Base-by-base conservation (phyloP, 225 moss, liverwort and hornwort species). In the Polytrichum formosum region DNA sequence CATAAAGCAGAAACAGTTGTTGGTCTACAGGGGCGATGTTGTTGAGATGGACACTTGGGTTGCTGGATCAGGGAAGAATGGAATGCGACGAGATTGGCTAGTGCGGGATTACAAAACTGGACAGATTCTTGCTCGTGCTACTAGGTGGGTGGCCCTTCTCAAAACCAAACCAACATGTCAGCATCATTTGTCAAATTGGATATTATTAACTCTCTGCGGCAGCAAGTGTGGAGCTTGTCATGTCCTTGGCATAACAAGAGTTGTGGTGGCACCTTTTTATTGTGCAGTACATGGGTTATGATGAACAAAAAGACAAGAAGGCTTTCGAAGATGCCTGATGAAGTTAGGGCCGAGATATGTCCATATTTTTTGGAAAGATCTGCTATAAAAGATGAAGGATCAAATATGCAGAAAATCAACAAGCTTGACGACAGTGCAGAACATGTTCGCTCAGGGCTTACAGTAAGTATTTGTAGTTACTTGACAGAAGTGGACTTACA, bases 11-110 rank as follows among this genome's bases (percentile, higher is more conserved):
- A 10, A 13, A 13, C 46, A 46, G 46, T 46, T 46, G 13, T 13
- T 54, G 64, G 54, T 68, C 61, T 62, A 29, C 84, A 95, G 95
- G 95, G 95, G 95, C 2, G 89, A 95, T 79, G 88, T 87, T 54
- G 83, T 95, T 23, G 92, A 92, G 84, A 91, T 92, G 73, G 95
- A 92, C 66, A 95, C 95, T 0, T 95, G 95, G 95, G 95, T 92
- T 53, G 87, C 95, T 56, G 92, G 83, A 5, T 92, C 92, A 73
- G 95, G 95, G 33, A 95, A 95, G 74, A 92, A 95, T 70, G 92
- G 91, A 18, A 92, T 95, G 95, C 87, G 95, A 56, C 91, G 95
- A 7, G 95, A 95, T 77, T 95, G 95, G 95, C 77, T 92, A 72
- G 92, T 91, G 31, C 88, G 90, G 19, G 92, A 95, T 74, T 91